Base-by-base conservation (phyloP, 768 basidiomycete species). In the Xerocomellus chrysenteron region DNA sequence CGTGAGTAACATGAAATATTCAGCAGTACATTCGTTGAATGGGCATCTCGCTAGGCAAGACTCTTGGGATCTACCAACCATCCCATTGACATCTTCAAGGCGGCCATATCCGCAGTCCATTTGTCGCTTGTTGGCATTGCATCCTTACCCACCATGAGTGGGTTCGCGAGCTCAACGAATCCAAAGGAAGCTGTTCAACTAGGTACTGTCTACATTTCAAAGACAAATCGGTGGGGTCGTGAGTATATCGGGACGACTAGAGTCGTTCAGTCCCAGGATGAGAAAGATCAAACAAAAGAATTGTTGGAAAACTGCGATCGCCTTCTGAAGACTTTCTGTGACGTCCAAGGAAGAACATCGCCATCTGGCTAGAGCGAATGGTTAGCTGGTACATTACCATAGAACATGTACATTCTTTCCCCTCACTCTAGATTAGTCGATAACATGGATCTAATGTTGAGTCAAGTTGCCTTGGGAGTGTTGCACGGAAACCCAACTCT, bases 1-100 rank as follows among this genome's bases (percentile, higher is more conserved):
- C 1, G 89, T 90, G 65, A 60, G 88, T 73, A 16, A 64, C 36
- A 28, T 42, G 19, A 53, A 50, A 21, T 37, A 21, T 47, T 36
- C 45, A 3, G n/a, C 17, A 13, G 32, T 37, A 11, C 5, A 46
- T 32, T 51, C n/a, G 16, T 32, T 66, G 45, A 60, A 42, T 50
- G 17, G 21, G n/a, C 43, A 24, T 39, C 17, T 35, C 28, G 28
- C 4, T 61, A 93, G 91, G 88, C 78, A 32, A 88, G 92, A 17
- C 67, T 80, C 24, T 66, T 85, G 33, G 89, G 88, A 53, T 92
- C 90, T 3, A 76, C 76, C 2, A 73, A 88, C 63, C 89, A 90
- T 61, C 74, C 83, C 14, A 87, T 91, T 46, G 62, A 68, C 0
- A 68, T 83, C 8, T 82, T 78, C 73, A 86, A 86, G 65, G 85